These are phyloP conservation scores for Boechera retrofracta DNA, from an alignment of 345 rosid genomes.

Conservation along the genomic window DNA sequence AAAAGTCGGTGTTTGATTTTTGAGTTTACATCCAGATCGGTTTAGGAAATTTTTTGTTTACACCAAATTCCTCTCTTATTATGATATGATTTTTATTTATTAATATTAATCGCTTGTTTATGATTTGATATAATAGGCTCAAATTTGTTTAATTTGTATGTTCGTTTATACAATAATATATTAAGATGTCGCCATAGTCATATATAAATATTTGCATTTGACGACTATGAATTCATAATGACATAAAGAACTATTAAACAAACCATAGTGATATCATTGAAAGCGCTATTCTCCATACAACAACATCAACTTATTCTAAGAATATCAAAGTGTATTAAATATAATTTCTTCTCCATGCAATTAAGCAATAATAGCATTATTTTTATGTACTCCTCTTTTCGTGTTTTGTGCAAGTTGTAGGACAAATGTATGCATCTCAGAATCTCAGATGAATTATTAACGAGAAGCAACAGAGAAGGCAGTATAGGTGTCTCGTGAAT, in stretches of 20 bases:
- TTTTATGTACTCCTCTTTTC: slow-evolving; percentile 12
- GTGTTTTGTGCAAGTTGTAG: slow-evolving; percentile 23
- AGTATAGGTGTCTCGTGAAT: slow-evolving; percentile 21
- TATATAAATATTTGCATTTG: slow-evolving; percentile 3
- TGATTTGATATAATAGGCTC: not conserved
- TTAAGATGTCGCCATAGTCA: slow-evolving; percentile 8
- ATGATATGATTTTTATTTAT: not conserved
- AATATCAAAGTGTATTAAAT: not conserved
- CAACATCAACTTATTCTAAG: not conserved
- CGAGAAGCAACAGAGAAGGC: slow-evolving; percentile 19
- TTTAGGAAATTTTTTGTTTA: not conserved
- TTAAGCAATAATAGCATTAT: slow-evolving; percentile 27
- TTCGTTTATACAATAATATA: no score
- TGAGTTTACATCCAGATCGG: not conserved
- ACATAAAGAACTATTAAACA: not conserved
- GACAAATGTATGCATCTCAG: slow-evolving; percentile 7
- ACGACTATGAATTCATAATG: slow-evolving; percentile 6
- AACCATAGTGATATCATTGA: slow-evolving; percentile 19
- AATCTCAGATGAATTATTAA: slow-evolving; percentile 30
- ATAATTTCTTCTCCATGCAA: slow-evolving; percentile 16
- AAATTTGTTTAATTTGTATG: not conserved
- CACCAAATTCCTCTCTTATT: not conserved
- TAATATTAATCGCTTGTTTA: not conserved
- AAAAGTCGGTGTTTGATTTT: no score
- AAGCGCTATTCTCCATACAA: slow-evolving; percentile 17